These are phyloP conservation scores for Aquilaria malaccensis DNA, from an alignment of 345 rosid genomes.

Conservation along the genomic window DNA sequence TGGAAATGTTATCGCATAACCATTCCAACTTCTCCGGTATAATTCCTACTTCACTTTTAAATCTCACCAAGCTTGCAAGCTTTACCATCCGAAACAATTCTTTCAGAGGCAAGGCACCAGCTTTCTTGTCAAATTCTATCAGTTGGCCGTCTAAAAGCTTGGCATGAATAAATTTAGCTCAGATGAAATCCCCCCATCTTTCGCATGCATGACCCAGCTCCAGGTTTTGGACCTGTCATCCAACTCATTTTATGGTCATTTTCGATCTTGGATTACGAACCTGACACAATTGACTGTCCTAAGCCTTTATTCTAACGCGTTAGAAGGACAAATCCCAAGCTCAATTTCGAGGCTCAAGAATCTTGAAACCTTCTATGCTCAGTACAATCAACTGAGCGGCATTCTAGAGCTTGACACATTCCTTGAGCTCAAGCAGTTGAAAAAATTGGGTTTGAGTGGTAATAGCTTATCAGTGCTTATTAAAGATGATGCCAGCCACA, in stretches of 20 bases:
- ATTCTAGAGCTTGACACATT: too few species aligned
- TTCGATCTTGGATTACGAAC: background rate
- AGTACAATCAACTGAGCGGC: background rate
- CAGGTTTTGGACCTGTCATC: background rate
- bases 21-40: background rate
- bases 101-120: background rate
- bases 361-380: background rate
- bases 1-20: background rate
- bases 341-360: slow-evolving; percentile 3
- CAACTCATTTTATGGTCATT: background rate
- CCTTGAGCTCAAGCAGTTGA: too few species aligned
- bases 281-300: background rate
- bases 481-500: background rate
- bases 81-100: background rate
- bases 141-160: too few species aligned
- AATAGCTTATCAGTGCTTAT: background rate
- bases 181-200: background rate
- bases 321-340: slow-evolving; percentile 9
- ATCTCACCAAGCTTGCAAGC: background rate
- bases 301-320: background rate
- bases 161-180: background rate
- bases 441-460: background rate
- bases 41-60: background rate
- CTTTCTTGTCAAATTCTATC: background rate
- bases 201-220: background rate